Base-by-base conservation (phyloP, 805 yeast genomes). In the Lipomyces sp. region DNA sequence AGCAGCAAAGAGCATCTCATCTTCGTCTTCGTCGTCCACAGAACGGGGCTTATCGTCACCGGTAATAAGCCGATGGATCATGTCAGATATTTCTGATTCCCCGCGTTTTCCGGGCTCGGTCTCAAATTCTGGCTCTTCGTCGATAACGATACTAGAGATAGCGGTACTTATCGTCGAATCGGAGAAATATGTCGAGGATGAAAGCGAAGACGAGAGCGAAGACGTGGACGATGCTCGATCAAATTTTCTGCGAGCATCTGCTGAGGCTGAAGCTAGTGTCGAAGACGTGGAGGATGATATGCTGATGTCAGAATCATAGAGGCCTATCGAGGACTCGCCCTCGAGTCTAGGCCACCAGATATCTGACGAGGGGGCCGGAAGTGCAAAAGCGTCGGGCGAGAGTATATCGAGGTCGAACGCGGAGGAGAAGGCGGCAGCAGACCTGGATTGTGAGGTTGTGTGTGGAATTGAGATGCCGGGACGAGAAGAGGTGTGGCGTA, bases 41-140 rank as follows among this genome's bases (percentile, higher is more conserved):
- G 63, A 37, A n/a, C 33, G 32, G n/a, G 30, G 57, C 56, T 56
- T 59, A 18, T 53, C 67, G 56, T 66, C 67, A 48, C 70, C 70
- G 48, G 70, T 60, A 35, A 66, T 66, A 11, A 66, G 65, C n/a
- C 67, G 59, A 62, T 66, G 70, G 56, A 66, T 66, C 70, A 66
- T 66, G 29, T 66, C 70, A 30, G 70, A 66, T n/a, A 66, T 66
- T 24, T 66, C 70, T 8, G 67, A 39, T 33, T 66, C 70, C 1
- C 55, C 63, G 34, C 59, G 62, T 39, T 60, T 66, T 45, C 35
- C 18, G 18, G n/a, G 13, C 54, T 13, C 54, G 32, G 34, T 11
- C n/a, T 29, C 54, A 34, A 32, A 51, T 34, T 63, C 53, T 7
- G 58, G 54, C 29, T 55, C 62, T 30, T 66, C 67, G 32, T 66